Base-by-base conservation (phyloP, 139 green algal genomes). In the Chlamydomonas eustigma region DNA sequence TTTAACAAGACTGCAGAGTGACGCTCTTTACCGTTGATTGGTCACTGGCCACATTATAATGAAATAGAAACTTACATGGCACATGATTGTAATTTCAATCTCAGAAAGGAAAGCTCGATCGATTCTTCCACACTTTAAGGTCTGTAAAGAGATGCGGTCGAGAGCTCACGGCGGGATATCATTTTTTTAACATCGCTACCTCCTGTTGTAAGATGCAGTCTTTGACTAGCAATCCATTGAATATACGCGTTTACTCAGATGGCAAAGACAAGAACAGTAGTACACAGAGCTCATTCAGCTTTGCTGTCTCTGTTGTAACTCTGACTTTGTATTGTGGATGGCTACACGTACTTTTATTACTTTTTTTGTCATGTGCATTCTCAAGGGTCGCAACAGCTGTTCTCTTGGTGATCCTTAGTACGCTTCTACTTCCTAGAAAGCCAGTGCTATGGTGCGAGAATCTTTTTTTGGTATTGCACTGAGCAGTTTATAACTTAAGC, bases 171-270 rank as follows among this genome's bases (percentile, higher is more conserved):
- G n/a, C n/a, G n/a, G n/a, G n/a, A n/a, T n/a, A n/a, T n/a, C n/a
- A n/a, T n/a, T n/a, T n/a, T n/a, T n/a, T n/a, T n/a, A n/a, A n/a
- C n/a, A n/a, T n/a, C n/a, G n/a, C n/a, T n/a, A n/a, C n/a, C n/a
- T n/a, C n/a, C n/a, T n/a, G n/a, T n/a, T n/a, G n/a, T n/a, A n/a
- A n/a, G n/a, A n/a, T n/a, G n/a, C n/a, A n/a, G n/a, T n/a, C 44
- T 58, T 18, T 58, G 44, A 58, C 44, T 18, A 12, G 18, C 12
- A 12, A 58, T 18, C 74, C 74, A 1, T 33, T 50, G 8, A 71
- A 64, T 30, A 39, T 30, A 4, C 81, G 83, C 30, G 76, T 88
- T 25, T 88, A 84, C 64, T 71, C 72, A 12, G 83, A 88, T 75
- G 76, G 51, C n/a, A 73, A 78, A n/a, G 52, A 70, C 79, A 81